Percentiles rank a stretch among this genome's conserved stretches.
Conservation (phyloP, 345 rosid genomes). For the Populus ilicifolia region DNA sequence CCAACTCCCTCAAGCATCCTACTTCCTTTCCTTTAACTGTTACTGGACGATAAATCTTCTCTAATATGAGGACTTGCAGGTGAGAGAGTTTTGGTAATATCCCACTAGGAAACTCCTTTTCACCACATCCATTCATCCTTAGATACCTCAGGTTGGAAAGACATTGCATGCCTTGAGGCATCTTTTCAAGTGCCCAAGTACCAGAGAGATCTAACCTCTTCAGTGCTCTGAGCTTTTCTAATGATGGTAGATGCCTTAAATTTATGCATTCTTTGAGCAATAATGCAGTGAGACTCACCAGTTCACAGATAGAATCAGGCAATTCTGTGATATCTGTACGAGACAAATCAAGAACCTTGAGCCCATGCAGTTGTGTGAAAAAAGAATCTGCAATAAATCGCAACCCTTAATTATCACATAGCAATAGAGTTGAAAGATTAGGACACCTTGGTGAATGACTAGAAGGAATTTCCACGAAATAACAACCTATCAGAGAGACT, state of each 20-base stretch:
- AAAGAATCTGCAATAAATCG: background rate
- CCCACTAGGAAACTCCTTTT: slow-evolving; percentile 1
- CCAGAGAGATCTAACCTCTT: no score
- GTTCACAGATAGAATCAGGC: slow-evolving; percentile 5
- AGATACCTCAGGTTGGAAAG: no score
- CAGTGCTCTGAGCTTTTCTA: background rate
- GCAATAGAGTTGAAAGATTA: background rate
- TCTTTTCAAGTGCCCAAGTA: no score
- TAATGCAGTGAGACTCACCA: slow-evolving; percentile 11
- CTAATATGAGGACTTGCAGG: background rate
- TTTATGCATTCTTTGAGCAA: background rate
- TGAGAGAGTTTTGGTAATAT: slow-evolving; percentile 7
- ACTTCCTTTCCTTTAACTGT: background rate
- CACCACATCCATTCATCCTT: background rate
- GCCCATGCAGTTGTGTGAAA: background rate
- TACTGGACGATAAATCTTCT: no score
- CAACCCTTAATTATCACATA: background rate
- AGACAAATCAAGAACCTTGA: slow-evolving; percentile 22
- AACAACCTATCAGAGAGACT: background rate
- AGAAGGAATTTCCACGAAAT: background rate
- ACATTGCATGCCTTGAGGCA: no score
- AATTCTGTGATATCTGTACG: background rate
- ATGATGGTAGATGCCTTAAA: background rate
- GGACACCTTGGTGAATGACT: background rate
- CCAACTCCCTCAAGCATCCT: slow-evolving; percentile 6